A percentile compares a stretch with the other conserved stretches of the same genome.
phyloP scores from a whole-genome alignment of 345 rosid genomes.

The Gossypium thurberi region DNA sequence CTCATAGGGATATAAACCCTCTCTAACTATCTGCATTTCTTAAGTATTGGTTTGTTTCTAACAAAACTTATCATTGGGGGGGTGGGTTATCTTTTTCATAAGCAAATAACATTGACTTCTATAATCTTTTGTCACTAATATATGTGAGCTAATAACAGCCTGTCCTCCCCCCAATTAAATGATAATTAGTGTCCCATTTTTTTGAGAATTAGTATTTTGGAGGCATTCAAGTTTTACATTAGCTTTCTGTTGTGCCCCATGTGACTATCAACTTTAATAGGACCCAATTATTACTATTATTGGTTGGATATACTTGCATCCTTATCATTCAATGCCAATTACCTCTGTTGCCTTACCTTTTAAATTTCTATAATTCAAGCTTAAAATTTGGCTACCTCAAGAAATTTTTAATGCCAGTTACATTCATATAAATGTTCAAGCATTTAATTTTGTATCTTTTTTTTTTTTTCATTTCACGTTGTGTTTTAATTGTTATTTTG shows the following conservation, averaged over 20 bases:
- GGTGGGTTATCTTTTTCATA: neutral
- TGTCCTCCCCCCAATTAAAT: conserved; percentile 23
- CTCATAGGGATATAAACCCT: neutral
- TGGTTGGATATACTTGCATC: conserved; percentile 11
- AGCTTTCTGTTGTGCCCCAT: conserved; percentile 25
- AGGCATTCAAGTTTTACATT: conserved; percentile 7
- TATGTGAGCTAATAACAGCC: conserved; percentile 34
- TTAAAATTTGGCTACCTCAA: no score
- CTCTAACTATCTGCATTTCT: neutral
- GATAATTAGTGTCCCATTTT: conserved; percentile 6
- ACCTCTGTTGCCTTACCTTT: neutral
- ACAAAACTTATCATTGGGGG: neutral
- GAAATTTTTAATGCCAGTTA: no score
- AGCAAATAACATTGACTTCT: neutral
- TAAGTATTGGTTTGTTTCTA: neutral
- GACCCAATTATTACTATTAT: conserved; percentile 12
- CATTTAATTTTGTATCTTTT: no score
- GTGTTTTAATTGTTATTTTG: no score
- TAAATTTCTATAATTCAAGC: neutral
- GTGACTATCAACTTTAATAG: conserved; percentile 25
- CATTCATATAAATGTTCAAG: no score
- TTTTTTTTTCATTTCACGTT: no score
- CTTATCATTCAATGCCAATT: neutral
- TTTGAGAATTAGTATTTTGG: neutral
- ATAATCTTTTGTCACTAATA: conserved; percentile 17